Percentiles rank a stretch among this genome's conserved stretches.
These are phyloP conservation scores for Epipyxis sp. DNA, from an alignment of 108 stramenopile genomes.

Conservation along the genomic window DNA sequence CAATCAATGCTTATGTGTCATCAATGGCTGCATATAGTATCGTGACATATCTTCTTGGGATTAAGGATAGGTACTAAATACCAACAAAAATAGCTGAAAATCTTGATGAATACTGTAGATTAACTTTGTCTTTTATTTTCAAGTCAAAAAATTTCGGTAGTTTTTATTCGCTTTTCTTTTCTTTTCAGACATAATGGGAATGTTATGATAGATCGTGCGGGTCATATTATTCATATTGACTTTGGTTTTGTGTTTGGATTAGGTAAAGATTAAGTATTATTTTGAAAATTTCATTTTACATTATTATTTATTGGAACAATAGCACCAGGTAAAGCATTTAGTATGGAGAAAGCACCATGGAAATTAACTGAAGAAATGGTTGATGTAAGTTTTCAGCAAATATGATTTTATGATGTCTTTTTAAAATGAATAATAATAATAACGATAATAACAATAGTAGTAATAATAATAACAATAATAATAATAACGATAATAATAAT, in stretches of 20 bases:
- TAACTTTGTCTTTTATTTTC: conserved; percentile 6
- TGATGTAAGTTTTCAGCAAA: too few relatives aligned
- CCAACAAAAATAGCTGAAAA: too few relatives aligned
- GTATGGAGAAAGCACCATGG: conserved; percentile 93
- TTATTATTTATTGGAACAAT: neutral
- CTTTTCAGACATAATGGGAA: conserved; percentile 99
- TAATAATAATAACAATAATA: too few relatives aligned
- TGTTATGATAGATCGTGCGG: conserved; percentile 92
- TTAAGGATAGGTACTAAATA: too few relatives aligned
- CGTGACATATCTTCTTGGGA: conserved; percentile 81
- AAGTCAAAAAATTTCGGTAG: too few relatives aligned
- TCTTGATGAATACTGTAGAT: neutral
- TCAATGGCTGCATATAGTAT: conserved; percentile 85
- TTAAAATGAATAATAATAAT: too few relatives aligned
- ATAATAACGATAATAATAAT: too few relatives aligned
- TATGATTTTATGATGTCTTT: too few relatives aligned
- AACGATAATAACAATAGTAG: too few relatives aligned
- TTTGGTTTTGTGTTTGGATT: conserved; percentile 98
- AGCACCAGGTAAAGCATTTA: conserved; percentile 57
- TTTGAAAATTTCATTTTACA: neutral
- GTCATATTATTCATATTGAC: conserved; percentile 95
- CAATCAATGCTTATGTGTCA: conserved; percentile 77
- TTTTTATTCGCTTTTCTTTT: too few relatives aligned
- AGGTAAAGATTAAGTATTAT: conserved; percentile 37
- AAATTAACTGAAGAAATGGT: conserved; percentile 92